Evolutionary conservation across 352 stramenopile genomes (phyloP), one percentile per base, ranked within the genome.

Genomic region (Phytophthora uliginosa): DNA sequence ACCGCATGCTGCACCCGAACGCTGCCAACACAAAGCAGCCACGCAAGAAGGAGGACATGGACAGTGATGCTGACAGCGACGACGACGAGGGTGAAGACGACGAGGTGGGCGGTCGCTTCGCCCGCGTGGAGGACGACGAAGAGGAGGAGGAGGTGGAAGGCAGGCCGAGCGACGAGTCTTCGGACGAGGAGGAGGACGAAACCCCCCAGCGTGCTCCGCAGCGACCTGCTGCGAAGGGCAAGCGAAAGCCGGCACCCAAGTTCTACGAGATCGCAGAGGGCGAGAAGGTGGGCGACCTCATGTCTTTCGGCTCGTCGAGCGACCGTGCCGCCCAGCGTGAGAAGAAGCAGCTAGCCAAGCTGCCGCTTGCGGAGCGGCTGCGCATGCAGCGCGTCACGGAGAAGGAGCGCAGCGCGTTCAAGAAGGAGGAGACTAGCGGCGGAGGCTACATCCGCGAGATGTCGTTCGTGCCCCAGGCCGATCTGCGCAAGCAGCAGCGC

Each of bases 1-100:
- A 99, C 82, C 94, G 94, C 60, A 83, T 98, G 76, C 84, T 98
- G 34, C 98, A 99, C 77, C 97, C 98, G 47, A 99, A 94, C 77
- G 94, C 94, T 54, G 81, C 83, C 17, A 91, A 90, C 48, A 78
- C 75, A 13, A 88, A 84, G 50, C 84, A 88, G 59, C 89, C 95
- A 58, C 78, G 89, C 42, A 91, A 92, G 64, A 90, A 74, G 33
- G 90, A 97, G 54, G 95, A 98, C 70, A 97, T 98, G 83, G 96
- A 99, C 77, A 98, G 93, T 68, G 95, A 97, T 69, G 89, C 82
- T 48, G 88, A 54, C 56, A 93, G 69, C 22, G 86, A 86, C n/a
- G 87, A 91, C 20, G 83, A 93, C 3, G 77, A 90, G 5, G 74
- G 84, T 2, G 77, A 86, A 20, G 78, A 94, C 9, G 82, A 89